These are phyloP conservation scores for Yarrowia sp. DNA, from an alignment of 805 yeast genomes.

Conservation along the genomic window DNA sequence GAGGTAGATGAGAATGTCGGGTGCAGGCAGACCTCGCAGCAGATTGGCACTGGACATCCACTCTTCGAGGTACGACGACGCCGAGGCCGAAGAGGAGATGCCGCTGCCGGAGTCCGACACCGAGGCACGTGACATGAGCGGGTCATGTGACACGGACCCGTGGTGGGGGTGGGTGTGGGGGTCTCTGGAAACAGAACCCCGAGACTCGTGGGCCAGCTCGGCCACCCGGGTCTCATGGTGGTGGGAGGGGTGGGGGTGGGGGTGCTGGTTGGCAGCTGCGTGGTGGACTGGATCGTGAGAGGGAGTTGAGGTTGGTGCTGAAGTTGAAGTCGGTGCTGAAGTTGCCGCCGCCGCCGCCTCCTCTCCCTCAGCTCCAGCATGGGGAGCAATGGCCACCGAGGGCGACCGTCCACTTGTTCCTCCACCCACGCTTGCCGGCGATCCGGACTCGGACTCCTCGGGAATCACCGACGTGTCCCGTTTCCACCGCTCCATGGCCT, in stretches of 20 bases:
- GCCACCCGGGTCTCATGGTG: conserved; percentile 10
- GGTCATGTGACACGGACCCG: conserved; percentile 11
- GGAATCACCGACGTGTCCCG: conserved; percentile 9
- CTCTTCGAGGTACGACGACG: conserved; percentile 36
- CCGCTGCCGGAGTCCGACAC: background rate
- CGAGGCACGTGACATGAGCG: conserved; percentile 8
- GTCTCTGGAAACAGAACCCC: background rate
- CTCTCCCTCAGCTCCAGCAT: background rate
- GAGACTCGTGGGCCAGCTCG: conserved; percentile 5
- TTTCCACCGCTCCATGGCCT: conserved; percentile 29
- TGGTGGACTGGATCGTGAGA: conserved; percentile 1
- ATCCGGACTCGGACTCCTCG: conserved; percentile 7
- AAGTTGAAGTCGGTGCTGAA: too few species aligned
- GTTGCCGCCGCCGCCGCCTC: too few species aligned
- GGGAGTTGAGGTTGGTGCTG: too few species aligned
- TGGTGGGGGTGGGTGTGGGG: background rate
- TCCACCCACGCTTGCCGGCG: background rate
- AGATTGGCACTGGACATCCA: conserved; percentile 44
- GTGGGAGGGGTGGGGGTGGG: background rate
- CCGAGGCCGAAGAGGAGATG: conserved; percentile 1
- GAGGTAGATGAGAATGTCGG: conserved; percentile 44
- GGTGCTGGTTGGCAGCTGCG: background rate
- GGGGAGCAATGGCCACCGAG: conserved; percentile 15
- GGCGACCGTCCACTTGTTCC: background rate
- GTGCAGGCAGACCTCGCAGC: conserved; percentile 45